A percentile compares a stretch with the other conserved stretches of the same genome.
Conservation (phyloP, 352 stramenopile species). For the Thalassiosira ordinaria region DNA sequence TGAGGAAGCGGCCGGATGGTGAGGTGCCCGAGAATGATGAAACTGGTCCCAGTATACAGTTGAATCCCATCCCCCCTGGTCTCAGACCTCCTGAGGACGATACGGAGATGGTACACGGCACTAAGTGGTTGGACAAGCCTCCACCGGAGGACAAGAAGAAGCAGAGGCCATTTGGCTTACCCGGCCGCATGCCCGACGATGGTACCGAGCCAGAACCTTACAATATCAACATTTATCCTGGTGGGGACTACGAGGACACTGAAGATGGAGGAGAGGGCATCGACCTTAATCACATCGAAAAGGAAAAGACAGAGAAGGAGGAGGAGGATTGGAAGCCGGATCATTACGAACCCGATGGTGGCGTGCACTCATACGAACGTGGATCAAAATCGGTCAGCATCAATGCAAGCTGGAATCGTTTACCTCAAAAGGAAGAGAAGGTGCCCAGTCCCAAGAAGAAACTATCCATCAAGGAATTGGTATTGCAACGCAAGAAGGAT, state of each 20-base stretch:
- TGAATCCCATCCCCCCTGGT: neutral
- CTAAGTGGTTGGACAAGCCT: conserved; percentile 5
- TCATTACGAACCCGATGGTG: no score
- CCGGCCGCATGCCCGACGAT: conserved; percentile 11
- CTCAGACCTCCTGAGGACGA: neutral
- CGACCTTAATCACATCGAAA: no score
- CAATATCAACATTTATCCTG: conserved; percentile 22
- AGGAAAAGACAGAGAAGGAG: no score
- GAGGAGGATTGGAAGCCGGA: no score
- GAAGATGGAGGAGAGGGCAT: no score
- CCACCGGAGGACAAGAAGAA: neutral
- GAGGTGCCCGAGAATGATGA: neutral
- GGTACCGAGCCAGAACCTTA: neutral
- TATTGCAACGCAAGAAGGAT: conserved; percentile 11
- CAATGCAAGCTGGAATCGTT: no score
- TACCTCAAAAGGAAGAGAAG: conserved; percentile 2
- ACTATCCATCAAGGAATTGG: conserved; percentile 5
- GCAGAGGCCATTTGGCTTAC: conserved; percentile 5
- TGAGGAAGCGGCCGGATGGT: neutral
- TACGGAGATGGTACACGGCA: conserved; percentile 1
- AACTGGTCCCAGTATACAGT: neutral
- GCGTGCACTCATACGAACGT: no score
- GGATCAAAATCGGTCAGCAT: no score
- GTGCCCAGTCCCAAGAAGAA: neutral
- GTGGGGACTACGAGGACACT: no score